These are phyloP conservation scores for Triglochin maritima DNA, from an alignment of 106 monocot species.

Conservation along the genomic window DNA sequence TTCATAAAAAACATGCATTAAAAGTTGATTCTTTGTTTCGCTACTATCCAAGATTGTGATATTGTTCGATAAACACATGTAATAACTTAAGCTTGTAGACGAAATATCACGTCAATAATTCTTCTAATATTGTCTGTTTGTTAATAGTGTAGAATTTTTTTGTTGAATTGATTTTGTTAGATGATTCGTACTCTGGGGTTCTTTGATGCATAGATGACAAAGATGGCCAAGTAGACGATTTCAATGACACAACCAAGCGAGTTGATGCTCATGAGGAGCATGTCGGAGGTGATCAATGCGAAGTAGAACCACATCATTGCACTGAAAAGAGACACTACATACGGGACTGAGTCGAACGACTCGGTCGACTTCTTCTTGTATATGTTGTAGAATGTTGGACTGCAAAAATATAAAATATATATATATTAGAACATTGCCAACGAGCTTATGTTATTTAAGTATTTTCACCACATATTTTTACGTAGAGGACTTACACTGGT, in stretches of 20 bases:
- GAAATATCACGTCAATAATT: too few relatives aligned
- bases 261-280: conserved; percentile 72
- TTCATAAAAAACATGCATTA: too few relatives aligned
- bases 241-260: conserved; percentile 56
- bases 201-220: conserved; percentile 43
- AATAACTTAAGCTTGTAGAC: too few relatives aligned
- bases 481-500: conserved; percentile 7
- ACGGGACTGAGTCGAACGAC: conserved; percentile 7
- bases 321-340: conserved; percentile 17
- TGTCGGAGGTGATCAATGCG: conserved; percentile 10
- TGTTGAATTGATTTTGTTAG: too few relatives aligned
- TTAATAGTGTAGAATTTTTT: too few relatives aligned
- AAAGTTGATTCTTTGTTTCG: too few relatives aligned
- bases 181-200: conserved; percentile 25
- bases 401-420: not conserved
- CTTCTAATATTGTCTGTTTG: too few relatives aligned
- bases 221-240: conserved; percentile 49
- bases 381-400: conserved; percentile 8
- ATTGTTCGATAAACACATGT: too few relatives aligned
- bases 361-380: conserved; percentile 9
- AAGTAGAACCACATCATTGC: conserved; percentile 19
- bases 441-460: too few relatives aligned
- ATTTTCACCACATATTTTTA: too few relatives aligned
- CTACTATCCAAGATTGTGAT: too few relatives aligned
- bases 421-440: not conserved